A percentile compares a stretch with the other conserved stretches of the same genome.
These are phyloP conservation scores for Plasmodiophora brassicae DNA, from an alignment of 208 protist genomes.

Conservation along the genomic window DNA sequence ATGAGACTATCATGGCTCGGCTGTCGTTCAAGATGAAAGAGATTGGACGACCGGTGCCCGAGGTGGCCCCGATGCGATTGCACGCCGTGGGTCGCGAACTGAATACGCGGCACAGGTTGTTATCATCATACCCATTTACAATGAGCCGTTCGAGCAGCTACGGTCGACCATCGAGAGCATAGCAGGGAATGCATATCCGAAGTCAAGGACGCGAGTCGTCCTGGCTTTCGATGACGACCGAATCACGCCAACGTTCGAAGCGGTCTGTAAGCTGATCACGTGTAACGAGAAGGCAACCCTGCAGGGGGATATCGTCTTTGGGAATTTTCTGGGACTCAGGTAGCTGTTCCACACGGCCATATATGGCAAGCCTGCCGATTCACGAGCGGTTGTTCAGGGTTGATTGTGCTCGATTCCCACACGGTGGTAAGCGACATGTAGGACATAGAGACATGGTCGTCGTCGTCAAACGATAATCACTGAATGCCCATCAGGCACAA, in stretches of 20 bases:
- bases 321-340: background rate
- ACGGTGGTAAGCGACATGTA: conserved; percentile 21
- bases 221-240: background rate
- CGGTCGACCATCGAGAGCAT: background rate
- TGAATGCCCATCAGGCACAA: background rate
- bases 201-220: background rate
- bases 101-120: too few species aligned
- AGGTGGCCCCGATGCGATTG: too few species aligned
- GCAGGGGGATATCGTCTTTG: background rate
- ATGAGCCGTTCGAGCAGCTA: background rate
- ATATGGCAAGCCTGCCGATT: too few species aligned
- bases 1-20: background rate
- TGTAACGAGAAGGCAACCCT: background rate
- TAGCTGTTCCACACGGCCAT: background rate
- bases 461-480: background rate
- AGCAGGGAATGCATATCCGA: background rate
- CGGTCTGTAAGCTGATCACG: background rate
- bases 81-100: too few species aligned
- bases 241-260: background rate
- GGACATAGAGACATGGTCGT: background rate
- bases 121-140: background rate
- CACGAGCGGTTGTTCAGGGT: background rate
- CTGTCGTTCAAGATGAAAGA: background rate
- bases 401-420: background rate
- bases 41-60: background rate